A percentile compares a stretch with the other conserved stretches of the same genome.
phyloP scores from a whole-genome alignment of 805 yeast species.

The Ogataea dorogensis region DNA sequence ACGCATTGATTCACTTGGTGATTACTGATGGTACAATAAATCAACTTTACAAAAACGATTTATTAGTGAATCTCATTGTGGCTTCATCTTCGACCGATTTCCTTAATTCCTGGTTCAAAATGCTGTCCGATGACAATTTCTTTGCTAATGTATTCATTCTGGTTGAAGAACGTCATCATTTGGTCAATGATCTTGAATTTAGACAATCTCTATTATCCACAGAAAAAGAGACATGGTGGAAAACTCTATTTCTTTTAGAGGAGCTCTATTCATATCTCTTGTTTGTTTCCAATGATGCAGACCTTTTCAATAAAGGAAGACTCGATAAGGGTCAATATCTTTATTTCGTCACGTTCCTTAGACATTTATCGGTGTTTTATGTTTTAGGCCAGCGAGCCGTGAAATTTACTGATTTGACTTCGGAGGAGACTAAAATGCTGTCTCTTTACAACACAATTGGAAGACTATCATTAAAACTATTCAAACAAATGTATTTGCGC shows the following conservation, averaged over 20 bases:
- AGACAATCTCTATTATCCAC: constrained; percentile 19
- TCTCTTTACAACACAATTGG: constrained; percentile 18
- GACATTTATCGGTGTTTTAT: constrained; percentile 45
- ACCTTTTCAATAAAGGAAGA: constrained; percentile 45
- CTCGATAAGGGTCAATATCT: constrained; percentile 39
- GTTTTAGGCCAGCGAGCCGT: constrained; percentile 25
- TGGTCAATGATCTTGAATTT: constrained; percentile 13
- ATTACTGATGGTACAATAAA: constrained; percentile 17
- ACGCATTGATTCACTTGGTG: constrained; percentile 21
- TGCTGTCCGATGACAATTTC: constrained; percentile 20
- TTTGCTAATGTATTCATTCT: constrained; percentile 19
- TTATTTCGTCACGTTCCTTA: constrained; percentile 47
- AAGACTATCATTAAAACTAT: constrained; percentile 45
- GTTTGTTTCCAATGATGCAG: constrained; percentile 64
- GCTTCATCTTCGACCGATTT: constrained; percentile 23
- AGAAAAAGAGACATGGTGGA: constrained; percentile 29
- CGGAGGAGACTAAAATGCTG: constrained; percentile 11
- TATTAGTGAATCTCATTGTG: constrained; percentile 27
- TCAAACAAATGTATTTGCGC: constrained; percentile 64
- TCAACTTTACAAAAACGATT: constrained; percentile 17
- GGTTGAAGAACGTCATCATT: constrained; percentile 18
- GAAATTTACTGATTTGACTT: constrained; percentile 7
- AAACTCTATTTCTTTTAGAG: constrained; percentile 48
- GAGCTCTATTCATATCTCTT: constrained; percentile 68
- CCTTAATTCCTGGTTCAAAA: constrained; percentile 21